Percentiles rank a stretch among this genome's conserved stretches.
Conservation (phyloP, 164 flowering plant genomes). For the Vitis rupestris region DNA sequence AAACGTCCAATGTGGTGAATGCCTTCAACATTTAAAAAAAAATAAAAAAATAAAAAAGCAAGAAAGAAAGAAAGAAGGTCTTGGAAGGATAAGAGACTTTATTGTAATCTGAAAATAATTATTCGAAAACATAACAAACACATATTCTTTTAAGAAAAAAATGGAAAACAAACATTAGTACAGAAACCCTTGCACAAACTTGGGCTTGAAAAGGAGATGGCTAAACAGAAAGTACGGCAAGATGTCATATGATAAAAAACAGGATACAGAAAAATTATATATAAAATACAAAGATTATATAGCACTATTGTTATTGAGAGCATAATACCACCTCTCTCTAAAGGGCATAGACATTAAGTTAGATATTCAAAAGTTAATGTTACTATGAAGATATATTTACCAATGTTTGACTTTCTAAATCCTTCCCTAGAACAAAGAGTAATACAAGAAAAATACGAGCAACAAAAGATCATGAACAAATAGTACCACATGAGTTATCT, state of each 20-base stretch:
- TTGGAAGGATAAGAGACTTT: not conserved
- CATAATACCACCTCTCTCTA: too few species aligned
- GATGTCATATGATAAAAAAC: too few species aligned
- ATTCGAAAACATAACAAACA: too few species aligned
- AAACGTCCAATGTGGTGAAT: slow-evolving; percentile 58
- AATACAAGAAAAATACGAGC: not conserved
- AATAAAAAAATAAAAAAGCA: not conserved
- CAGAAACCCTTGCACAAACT: not conserved
- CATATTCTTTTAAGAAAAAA: too few species aligned
- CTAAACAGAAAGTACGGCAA: too few species aligned
- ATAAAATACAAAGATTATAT: too few species aligned
- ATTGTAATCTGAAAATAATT: not conserved
- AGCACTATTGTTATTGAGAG: too few species aligned
- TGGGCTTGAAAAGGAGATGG: not conserved
- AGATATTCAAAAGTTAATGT: not conserved
- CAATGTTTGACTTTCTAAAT: not conserved
- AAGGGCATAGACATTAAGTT: not conserved
- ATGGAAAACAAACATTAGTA: not conserved
- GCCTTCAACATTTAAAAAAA: slow-evolving; percentile 54
- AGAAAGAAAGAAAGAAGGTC: not conserved
- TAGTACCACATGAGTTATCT: not conserved
- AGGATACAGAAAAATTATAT: too few species aligned
- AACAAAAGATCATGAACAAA: not conserved
- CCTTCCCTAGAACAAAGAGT: not conserved
- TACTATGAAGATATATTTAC: not conserved